Evolutionary conservation across 192 early-diverging fungal species (phyloP), one percentile per base, ranked within the genome.

Genomic region (Rhizophagus sp.): DNA sequence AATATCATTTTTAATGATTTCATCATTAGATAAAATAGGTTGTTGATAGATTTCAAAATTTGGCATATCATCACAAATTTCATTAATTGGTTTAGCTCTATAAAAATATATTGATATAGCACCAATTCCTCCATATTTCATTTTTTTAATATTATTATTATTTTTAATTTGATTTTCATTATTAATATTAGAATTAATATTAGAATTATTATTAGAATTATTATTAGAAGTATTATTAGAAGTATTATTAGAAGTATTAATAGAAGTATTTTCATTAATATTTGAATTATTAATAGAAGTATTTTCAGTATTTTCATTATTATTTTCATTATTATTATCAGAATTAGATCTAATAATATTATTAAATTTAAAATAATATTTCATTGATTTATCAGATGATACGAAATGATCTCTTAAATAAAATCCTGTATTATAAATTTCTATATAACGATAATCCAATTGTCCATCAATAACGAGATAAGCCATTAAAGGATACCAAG

Each of bases 371-470:
- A 67, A 67, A 17, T 7, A 67, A 67, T 67, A 67, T 27, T 33
- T 27, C 6, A 8, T 33, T 13, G 12, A 13, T 67, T 33, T 67
- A 33, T 67, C 25, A 5, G 65, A 27, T 33, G 27, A 33, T 33
- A 67, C 2, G 33, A 67, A 67, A 33, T 67, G 65, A 19, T 67
- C 65, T 15, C 65, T 12, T 11, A 33, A 67, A 33, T 67, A 33
- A n/a, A 19, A 27, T 1, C 27, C 65, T 30, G 65, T 33, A 67
- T 67, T 67, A 33, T 67, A 67, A 67, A 67, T 12, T 33, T 67
- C 65, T 4, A 67, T 33, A 33, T 67, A 67, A 33, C 65, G 65
- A 30, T 67, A 67, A 33, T 67, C 65, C 33, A 67, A 67, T 67
- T 67, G 65, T 19, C 65, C 65, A 67, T 67, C 65, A 6, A 67